Conservation (phyloP, 192 early-diverging fungal genomes). For the Mortierella hygrophila region DNA sequence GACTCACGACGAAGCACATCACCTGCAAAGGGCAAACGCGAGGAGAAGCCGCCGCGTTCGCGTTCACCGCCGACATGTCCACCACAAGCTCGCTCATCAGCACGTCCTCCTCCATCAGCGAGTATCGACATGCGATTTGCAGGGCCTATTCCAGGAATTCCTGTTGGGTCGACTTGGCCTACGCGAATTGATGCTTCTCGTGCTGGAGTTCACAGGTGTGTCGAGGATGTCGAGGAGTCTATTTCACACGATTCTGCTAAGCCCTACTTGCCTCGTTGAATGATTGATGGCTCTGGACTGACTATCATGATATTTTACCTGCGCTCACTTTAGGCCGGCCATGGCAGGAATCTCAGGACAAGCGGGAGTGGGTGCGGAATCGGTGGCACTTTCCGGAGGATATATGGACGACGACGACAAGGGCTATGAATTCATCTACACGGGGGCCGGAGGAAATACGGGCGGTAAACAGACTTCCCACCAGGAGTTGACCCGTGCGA, state of each 20-base stretch:
- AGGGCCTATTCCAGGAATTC: conserved; percentile 71
- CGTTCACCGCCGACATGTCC: too few relatives aligned
- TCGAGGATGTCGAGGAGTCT: not conserved
- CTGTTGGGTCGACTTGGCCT: conserved; percentile 68
- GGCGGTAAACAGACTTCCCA: conserved; percentile 67
- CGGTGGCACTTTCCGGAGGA: conserved; percentile 72
- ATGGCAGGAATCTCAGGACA: conserved; percentile 74
- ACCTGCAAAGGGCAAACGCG: too few relatives aligned
- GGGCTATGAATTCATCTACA: conserved; percentile 76
- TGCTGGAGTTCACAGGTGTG: conserved; percentile 66
- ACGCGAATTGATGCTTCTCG: conserved; percentile 61
- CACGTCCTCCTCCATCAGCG: not conserved
- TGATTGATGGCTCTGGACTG: too few relatives aligned
- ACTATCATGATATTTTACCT: too few relatives aligned
- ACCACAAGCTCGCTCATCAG: too few relatives aligned
- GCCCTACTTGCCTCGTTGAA: not conserved
- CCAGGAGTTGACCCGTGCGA: conserved; percentile 70
- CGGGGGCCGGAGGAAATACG: conserved; percentile 75
- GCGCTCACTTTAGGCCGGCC: conserved; percentile 59
- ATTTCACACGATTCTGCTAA: not conserved
- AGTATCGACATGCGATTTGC: not conserved
- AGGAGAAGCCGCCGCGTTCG: too few relatives aligned
- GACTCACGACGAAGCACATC: too few relatives aligned
- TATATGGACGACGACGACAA: conserved; percentile 76
- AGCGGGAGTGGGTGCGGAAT: conserved; percentile 64